Evolutionary conservation across 768 basidiomycete genomes (phyloP).

Genomic region (Russula emetica): DNA sequence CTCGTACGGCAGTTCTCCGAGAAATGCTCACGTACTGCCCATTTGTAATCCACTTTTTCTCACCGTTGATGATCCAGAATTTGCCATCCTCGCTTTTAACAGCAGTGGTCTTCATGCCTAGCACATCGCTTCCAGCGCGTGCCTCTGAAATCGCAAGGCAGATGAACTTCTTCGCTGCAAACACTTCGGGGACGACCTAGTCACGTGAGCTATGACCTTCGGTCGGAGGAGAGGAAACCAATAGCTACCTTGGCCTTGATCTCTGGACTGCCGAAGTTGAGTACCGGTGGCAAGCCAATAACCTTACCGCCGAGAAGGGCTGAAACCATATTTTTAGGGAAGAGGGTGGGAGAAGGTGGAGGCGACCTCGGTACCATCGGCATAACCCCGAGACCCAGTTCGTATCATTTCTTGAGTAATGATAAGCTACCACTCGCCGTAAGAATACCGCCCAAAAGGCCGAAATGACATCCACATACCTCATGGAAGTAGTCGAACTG

Average conservation of each 20-base stretch:
- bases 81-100: slow-evolving; percentile 78
- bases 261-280: slow-evolving; percentile 72
- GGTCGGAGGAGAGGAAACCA: background rate
- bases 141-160: slow-evolving; percentile 87
- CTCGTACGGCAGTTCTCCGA: background rate
- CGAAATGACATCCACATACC: slow-evolving; percentile 33
- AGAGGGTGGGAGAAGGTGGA: slow-evolving; percentile 37
- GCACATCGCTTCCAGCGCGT: slow-evolving; percentile 81
- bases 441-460: background rate
- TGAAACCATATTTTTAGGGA: background rate
- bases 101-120: slow-evolving; percentile 75
- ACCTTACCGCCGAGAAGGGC: slow-evolving; percentile 68
- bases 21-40: slow-evolving; percentile 44
- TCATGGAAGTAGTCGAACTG: slow-evolving; percentile 90
- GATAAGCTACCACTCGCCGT: slow-evolving; percentile 30
- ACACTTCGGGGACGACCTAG: slow-evolving; percentile 55
- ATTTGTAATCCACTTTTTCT: slow-evolving; percentile 85
- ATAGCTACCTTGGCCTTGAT: slow-evolving; percentile 45
- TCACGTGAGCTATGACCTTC: background rate
- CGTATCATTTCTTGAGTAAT: slow-evolving; percentile 39
- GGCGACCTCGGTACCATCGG: slow-evolving; percentile 44
- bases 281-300: slow-evolving; percentile 78
- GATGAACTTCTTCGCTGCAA: slow-evolving; percentile 77
- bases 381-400: slow-evolving; percentile 72
- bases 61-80: slow-evolving; percentile 80